Evolutionary conservation across 1,284 basidiomycete species (phyloP).

Genomic region (Cerioporus squamosus): DNA sequence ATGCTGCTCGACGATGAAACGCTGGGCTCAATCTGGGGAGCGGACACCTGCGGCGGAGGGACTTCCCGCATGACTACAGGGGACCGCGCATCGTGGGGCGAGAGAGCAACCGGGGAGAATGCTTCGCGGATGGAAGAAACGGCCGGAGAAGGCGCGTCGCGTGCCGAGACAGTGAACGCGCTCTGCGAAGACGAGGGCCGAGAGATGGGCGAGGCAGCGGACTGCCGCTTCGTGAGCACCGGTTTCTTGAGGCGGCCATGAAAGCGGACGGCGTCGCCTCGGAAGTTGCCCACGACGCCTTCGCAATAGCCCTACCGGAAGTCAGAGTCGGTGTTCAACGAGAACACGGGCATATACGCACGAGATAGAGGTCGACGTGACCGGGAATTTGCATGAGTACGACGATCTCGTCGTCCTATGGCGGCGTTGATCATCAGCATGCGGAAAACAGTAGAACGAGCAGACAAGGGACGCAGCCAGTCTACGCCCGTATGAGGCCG

Average conservation of each 20-base stretch:
- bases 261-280: conserved; percentile 70
- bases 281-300: conserved; percentile 87
- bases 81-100: conserved; percentile 16
- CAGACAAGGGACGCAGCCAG: not conserved
- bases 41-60: conserved; percentile 15
- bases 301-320: conserved; percentile 66
- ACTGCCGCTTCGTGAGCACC: conserved; percentile 70
- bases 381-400: conserved; percentile 78
- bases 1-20: conserved; percentile 2
- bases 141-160: conserved; percentile 16
- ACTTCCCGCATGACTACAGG: conserved; percentile 19
- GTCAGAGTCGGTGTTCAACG: conserved; percentile 1
- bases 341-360: conserved; percentile 39
- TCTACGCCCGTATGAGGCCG: too few species aligned
- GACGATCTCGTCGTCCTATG: conserved; percentile 78
- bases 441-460: not conserved
- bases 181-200: conserved; percentile 30
- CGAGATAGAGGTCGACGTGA: conserved; percentile 60
- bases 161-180: conserved; percentile 24
- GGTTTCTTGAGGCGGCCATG: conserved; percentile 81
- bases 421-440: not conserved
- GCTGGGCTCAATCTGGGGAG: conserved; percentile 18
- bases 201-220: conserved; percentile 34
- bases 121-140: not conserved
- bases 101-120: conserved; percentile 23